Evolutionary conservation across 108 stramenopile genomes (phyloP).

Genomic region (Skeletonema costatum): DNA sequence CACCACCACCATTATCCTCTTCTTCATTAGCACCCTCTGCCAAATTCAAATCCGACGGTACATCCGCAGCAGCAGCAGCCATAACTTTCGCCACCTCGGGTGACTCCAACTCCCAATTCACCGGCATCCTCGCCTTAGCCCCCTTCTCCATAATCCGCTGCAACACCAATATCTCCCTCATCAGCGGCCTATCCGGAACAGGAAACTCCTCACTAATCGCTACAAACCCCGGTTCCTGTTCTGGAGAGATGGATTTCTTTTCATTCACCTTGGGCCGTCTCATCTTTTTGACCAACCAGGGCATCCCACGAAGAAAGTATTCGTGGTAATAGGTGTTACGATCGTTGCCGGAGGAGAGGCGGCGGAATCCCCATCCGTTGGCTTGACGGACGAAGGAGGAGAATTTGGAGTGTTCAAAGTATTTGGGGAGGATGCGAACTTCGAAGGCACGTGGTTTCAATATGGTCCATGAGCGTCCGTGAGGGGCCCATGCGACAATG

Average conservation of each 20-base stretch:
- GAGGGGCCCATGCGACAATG: slow-evolving; percentile 71
- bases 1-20: neutral
- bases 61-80: neutral
- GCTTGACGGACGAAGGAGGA: slow-evolving; percentile 53
- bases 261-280: slow-evolving; percentile 53
- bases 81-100: neutral
- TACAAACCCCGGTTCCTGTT: slow-evolving; percentile 65
- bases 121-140: slow-evolving; percentile 76
- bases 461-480: slow-evolving; percentile 74
- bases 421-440: slow-evolving; percentile 56
- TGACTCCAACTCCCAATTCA: slow-evolving; percentile 17
- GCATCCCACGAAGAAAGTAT: slow-evolving; percentile 37
- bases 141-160: slow-evolving; percentile 61
- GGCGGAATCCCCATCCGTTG: slow-evolving; percentile 60
- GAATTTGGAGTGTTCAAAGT: slow-evolving; percentile 73
- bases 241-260: slow-evolving; percentile 55
- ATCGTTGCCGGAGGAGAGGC: slow-evolving; percentile 59
- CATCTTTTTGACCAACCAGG: slow-evolving; percentile 47
- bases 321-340: slow-evolving; percentile 75
- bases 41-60: neutral
- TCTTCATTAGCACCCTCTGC: neutral
- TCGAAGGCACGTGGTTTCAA: slow-evolving; percentile 79
- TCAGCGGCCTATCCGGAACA: slow-evolving; percentile 48
- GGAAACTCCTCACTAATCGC: slow-evolving; percentile 57
- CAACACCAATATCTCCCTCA: slow-evolving; percentile 54